Evolutionary conservation across 345 rosid species (phyloP).

Genomic region (Gossypium herbaceum): DNA sequence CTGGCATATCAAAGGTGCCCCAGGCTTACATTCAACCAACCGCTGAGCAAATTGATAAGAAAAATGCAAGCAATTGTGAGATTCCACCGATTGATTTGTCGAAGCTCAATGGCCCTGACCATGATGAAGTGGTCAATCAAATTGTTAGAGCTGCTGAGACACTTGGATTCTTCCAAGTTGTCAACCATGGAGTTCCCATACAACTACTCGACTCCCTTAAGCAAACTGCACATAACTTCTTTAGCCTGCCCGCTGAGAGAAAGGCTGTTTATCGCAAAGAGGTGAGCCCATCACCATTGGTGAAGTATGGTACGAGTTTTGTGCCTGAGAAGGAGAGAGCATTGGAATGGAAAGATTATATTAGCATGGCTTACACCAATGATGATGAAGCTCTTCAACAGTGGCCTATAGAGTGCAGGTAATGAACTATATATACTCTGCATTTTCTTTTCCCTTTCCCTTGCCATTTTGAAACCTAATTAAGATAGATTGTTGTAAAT

Average conservation of each 20-base stretch:
- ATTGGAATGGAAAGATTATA: constrained; percentile 63
- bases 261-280: constrained; percentile 24
- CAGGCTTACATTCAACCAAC: not conserved
- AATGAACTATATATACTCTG: not conserved
- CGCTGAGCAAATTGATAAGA: not conserved
- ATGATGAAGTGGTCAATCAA: not conserved
- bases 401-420: constrained; percentile 57
- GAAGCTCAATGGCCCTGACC: not conserved
- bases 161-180: constrained; percentile 3
- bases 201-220: not conserved
- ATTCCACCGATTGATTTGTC: not conserved
- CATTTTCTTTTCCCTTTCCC: not conserved
- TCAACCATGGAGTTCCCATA: not conserved
- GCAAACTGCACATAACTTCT: not conserved
- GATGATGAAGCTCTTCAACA: constrained; percentile 48
- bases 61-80: not conserved
- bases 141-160: not conserved
- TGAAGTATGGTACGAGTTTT: constrained; percentile 44
- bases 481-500: not conserved
- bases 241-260: not conserved
- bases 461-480: not conserved
- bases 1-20: not conserved
- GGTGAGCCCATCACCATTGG: constrained; percentile 46
- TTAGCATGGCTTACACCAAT: constrained; percentile 49
- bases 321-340: constrained; percentile 55